These are phyloP conservation scores for Wickerhamomyces alni DNA, from an alignment of 805 yeast species.

Conservation along the genomic window DNA sequence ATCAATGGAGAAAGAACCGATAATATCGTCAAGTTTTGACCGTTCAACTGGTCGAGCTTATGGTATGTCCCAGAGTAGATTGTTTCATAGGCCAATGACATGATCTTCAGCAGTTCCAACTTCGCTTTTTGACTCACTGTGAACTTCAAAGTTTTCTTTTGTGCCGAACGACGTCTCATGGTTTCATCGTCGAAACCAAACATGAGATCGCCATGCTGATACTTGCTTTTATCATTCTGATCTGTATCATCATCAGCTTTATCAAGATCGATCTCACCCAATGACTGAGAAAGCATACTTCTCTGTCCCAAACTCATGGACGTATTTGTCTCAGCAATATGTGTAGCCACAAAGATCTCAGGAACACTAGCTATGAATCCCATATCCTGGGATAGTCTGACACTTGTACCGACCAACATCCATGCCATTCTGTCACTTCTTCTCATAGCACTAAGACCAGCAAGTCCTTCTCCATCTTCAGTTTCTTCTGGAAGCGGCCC, in stretches of 20 bases:
- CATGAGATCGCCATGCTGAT: conserved; percentile 26
- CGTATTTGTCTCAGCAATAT: conserved; percentile 74
- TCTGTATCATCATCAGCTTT: conserved; percentile 27
- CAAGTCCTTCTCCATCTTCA: conserved; percentile 42
- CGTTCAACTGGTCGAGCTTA: conserved; percentile 40
- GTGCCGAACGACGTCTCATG: conserved; percentile 20
- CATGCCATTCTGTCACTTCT: conserved; percentile 88
- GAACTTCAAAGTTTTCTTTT: conserved; percentile 39
- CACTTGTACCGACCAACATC: conserved; percentile 88
- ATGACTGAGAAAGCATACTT: conserved; percentile 68
- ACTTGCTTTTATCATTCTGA: conserved; percentile 18
- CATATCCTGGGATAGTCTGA: conserved; percentile 81
- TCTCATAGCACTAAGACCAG: conserved; percentile 81
- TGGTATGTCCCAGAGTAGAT: conserved; percentile 59
- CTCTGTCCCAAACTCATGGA: conserved; percentile 78
- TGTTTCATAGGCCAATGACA: conserved; percentile 78
- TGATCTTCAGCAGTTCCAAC: conserved; percentile 70
- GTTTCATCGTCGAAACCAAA: conserved; percentile 24
- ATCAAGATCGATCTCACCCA: conserved; percentile 59
- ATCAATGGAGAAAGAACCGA: conserved; percentile 71
- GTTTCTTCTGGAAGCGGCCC: conserved; percentile 7
- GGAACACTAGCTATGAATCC: conserved; percentile 71
- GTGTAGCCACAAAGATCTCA: conserved; percentile 75
- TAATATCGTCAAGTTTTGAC: conserved; percentile 65
- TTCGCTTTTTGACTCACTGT: conserved; percentile 66